Conservation (phyloP, 345 rosid species). For the Pugionium cornutum region DNA sequence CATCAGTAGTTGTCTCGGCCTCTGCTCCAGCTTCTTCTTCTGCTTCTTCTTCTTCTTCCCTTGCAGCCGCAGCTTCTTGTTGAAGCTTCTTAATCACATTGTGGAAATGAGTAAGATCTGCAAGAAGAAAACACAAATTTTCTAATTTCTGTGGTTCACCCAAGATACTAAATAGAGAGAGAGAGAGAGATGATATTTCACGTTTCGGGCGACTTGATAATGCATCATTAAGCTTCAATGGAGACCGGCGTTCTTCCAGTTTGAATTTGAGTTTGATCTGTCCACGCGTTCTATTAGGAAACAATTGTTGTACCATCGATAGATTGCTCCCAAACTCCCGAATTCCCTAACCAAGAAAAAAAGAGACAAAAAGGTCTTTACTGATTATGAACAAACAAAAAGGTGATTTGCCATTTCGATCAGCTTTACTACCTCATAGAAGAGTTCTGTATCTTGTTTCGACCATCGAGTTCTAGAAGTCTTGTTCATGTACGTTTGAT, state of each 20-base stretch:
- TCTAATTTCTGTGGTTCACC: neutral
- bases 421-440: constrained; percentile 60
- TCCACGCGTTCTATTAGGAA: constrained; percentile 64
- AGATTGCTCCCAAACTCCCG: constrained; percentile 80
- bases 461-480: constrained; percentile 70
- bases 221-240: constrained; percentile 63
- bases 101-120: constrained; percentile 65
- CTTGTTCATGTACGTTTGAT: constrained; percentile 71
- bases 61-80: constrained; percentile 50
- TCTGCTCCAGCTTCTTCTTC: constrained; percentile 40
- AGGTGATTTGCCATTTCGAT: no score
- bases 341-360: constrained; percentile 48
- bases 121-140: constrained; percentile 22
- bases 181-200: constrained; percentile 26
- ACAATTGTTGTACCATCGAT: constrained; percentile 69
- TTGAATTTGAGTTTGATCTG: constrained; percentile 74
- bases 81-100: constrained; percentile 60
- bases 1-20: constrained; percentile 39
- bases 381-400: neutral
- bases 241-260: constrained; percentile 73
- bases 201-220: constrained; percentile 57
- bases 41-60: constrained; percentile 41
- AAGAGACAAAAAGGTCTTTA: neutral
- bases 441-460: constrained; percentile 73
- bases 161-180: constrained; percentile 4